phyloP scores from a whole-genome alignment of 805 yeast genomes.

The Cyberlindnera americana region DNA sequence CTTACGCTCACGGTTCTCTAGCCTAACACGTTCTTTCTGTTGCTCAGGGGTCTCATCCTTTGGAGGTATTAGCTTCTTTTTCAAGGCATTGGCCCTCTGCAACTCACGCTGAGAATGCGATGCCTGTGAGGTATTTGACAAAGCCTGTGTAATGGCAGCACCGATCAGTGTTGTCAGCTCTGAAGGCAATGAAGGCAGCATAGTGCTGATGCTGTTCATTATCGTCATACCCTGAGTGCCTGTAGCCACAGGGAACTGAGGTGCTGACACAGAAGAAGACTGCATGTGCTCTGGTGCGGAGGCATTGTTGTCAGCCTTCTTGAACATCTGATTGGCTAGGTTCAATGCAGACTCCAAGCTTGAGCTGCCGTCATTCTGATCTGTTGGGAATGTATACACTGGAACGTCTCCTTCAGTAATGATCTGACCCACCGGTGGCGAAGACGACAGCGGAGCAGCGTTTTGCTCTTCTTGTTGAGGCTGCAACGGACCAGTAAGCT shows the following conservation, averaged over 20 bases:
- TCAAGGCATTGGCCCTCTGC: slow-evolving; percentile 9
- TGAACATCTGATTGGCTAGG: slow-evolving; percentile 13
- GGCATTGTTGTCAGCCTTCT: slow-evolving; percentile 3
- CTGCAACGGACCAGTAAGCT: not conserved
- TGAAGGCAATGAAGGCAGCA: slow-evolving; percentile 25
- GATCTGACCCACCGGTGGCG: not conserved
- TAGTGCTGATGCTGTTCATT: slow-evolving; percentile 21
- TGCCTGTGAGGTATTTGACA: slow-evolving; percentile 6
- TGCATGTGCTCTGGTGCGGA: not conserved
- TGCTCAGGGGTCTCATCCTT: slow-evolving; percentile 29
- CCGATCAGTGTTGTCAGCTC: slow-evolving; percentile 23
- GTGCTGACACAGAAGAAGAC: slow-evolving; percentile 5
- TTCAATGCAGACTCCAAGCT: slow-evolving; percentile 10
- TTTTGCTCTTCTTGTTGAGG: no score
- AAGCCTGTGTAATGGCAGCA: slow-evolving; percentile 25
- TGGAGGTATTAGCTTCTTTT: slow-evolving; percentile 16
- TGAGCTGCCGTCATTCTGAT: slow-evolving; percentile 2
- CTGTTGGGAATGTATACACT: slow-evolving; percentile 7
- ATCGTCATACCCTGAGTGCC: slow-evolving; percentile 20
- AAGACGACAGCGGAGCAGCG: not conserved
- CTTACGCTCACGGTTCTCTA: slow-evolving; percentile 73
- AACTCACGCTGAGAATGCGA: not conserved
- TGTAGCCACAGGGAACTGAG: slow-evolving; percentile 16
- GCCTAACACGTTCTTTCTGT: slow-evolving; percentile 53
- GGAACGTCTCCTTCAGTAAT: slow-evolving; percentile 3